Evolutionary conservation across 257 asterid species (phyloP).

Genomic region (Forsythia suspensa): DNA sequence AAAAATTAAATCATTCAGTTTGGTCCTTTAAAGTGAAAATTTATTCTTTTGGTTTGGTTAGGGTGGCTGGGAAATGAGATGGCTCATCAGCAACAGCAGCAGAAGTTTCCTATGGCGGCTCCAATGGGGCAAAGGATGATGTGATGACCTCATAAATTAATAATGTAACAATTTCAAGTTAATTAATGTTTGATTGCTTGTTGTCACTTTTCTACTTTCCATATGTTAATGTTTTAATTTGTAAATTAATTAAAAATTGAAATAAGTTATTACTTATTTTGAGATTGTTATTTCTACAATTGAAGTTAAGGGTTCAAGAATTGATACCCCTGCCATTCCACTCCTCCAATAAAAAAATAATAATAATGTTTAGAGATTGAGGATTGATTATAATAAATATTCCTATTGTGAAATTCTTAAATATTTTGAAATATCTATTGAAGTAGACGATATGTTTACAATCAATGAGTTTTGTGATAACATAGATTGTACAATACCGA

Average conservation of each 20-base stretch:
- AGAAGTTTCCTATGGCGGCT: constrained; percentile 44
- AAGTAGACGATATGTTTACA: too few relatives aligned
- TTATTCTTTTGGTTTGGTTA: constrained; percentile 10
- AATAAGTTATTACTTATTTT: too few relatives aligned
- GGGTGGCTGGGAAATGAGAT: constrained; percentile 65
- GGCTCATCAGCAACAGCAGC: constrained; percentile 28
- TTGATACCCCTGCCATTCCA: too few relatives aligned
- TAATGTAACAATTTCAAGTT: background rate
- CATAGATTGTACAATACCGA: too few relatives aligned
- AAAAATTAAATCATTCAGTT: background rate
- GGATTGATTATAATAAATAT: background rate
- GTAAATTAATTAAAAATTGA: background rate
- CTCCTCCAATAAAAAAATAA: too few relatives aligned
- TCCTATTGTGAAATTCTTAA: background rate
- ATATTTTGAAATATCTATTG: background rate
- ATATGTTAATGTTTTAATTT: background rate
- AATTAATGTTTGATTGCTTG: background rate
- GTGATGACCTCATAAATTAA: constrained; percentile 18
- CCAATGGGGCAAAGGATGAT: constrained; percentile 59
- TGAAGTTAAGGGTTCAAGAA: too few relatives aligned
- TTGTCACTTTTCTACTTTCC: background rate
- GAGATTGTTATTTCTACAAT: too few relatives aligned
- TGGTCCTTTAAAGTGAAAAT: background rate
- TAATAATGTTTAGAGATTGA: background rate
- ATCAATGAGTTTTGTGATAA: background rate